Percentiles rank a stretch among this genome's conserved stretches.
Conservation (phyloP, 2,329 filamentous ascomycete species). For the Coniochaeta ligniaria region DNA sequence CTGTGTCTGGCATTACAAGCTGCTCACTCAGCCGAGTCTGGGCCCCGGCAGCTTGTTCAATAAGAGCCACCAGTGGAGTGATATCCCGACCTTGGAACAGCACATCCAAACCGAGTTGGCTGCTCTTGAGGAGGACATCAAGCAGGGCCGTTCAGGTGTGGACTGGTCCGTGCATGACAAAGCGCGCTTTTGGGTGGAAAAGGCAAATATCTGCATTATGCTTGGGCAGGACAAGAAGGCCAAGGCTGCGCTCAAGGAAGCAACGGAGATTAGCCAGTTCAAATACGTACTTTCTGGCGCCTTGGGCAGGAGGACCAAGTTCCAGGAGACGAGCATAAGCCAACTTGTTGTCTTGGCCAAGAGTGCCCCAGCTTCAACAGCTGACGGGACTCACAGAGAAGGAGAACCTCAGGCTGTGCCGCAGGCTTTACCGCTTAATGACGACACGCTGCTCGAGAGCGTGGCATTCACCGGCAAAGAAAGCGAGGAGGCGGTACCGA, state of each 20-base stretch:
- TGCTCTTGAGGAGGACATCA: slow-evolving; percentile 30
- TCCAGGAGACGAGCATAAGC: slow-evolving; percentile 71
- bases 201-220: slow-evolving; percentile 75
- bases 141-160: slow-evolving; percentile 19
- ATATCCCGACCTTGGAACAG: slow-evolving; percentile 49
- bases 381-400: slow-evolving; percentile 9
- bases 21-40: slow-evolving; percentile 49
- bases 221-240: slow-evolving; percentile 77
- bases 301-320: slow-evolving; percentile 77
- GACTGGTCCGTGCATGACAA: slow-evolving; percentile 40
- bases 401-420: slow-evolving; percentile 34
- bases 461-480: slow-evolving; percentile 66
- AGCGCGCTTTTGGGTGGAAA: slow-evolving; percentile 71
- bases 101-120: slow-evolving; percentile 35
- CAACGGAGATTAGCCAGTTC: slow-evolving; percentile 61
- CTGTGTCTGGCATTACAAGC: slow-evolving; percentile 61
- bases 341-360: slow-evolving; percentile 88
- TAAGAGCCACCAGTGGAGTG: slow-evolving; percentile 50
- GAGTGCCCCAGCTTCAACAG: slow-evolving; percentile 42
- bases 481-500: slow-evolving; percentile 25
- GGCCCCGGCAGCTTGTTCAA: slow-evolving; percentile 47
- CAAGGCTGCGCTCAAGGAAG: slow-evolving; percentile 60
- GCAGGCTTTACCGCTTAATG: slow-evolving; percentile 70
- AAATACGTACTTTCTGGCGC: slow-evolving; percentile 78
- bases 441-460: slow-evolving; percentile 85